Evolutionary conservation across 768 basidiomycete species (phyloP).

Genomic region (Aureoboletus auriporus): DNA sequence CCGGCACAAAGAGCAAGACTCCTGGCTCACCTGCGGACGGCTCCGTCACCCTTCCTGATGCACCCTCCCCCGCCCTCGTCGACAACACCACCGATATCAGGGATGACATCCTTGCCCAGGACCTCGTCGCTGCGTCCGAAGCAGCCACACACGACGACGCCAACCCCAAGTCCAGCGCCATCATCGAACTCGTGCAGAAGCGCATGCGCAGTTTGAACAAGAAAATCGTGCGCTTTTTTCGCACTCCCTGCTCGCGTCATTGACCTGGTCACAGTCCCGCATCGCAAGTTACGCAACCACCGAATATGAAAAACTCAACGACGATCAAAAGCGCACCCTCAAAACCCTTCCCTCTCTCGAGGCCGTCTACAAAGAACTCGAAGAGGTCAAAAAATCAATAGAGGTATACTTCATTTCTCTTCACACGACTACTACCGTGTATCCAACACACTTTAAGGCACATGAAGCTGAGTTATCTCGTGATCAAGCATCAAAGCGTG

Average conservation of each 20-base stretch:
- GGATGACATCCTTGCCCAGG: constrained; percentile 44
- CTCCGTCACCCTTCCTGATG: constrained; percentile 39
- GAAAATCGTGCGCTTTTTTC: constrained; percentile 65
- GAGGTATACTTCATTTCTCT: constrained; percentile 51
- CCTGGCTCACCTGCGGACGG: constrained; percentile 44
- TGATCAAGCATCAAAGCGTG: constrained; percentile 50
- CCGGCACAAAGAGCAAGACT: constrained; percentile 43
- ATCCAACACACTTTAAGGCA: constrained; percentile 34
- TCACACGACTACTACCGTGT: neutral
- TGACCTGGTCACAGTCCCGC: constrained; percentile 49
- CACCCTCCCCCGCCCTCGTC: constrained; percentile 39
- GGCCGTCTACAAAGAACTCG: constrained; percentile 75
- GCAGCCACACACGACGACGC: constrained; percentile 42
- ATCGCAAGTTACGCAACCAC: constrained; percentile 67
- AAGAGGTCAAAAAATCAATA: constrained; percentile 77
- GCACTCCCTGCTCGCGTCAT: constrained; percentile 5
- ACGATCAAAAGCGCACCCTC: constrained; percentile 77
- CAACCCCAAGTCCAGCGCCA: constrained; percentile 55
- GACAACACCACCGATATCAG: constrained; percentile 54
- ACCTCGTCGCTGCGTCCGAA: constrained; percentile 40
- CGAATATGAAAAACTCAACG: constrained; percentile 71
- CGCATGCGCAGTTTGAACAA: constrained; percentile 73
- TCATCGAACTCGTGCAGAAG: constrained; percentile 77
- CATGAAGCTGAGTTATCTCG: constrained; percentile 62
- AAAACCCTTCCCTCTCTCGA: constrained; percentile 74